A percentile compares a stretch with the other conserved stretches of the same genome.
These are phyloP conservation scores for Lentinula guzmanii DNA, from an alignment of 768 basidiomycete species.

Conservation along the genomic window DNA sequence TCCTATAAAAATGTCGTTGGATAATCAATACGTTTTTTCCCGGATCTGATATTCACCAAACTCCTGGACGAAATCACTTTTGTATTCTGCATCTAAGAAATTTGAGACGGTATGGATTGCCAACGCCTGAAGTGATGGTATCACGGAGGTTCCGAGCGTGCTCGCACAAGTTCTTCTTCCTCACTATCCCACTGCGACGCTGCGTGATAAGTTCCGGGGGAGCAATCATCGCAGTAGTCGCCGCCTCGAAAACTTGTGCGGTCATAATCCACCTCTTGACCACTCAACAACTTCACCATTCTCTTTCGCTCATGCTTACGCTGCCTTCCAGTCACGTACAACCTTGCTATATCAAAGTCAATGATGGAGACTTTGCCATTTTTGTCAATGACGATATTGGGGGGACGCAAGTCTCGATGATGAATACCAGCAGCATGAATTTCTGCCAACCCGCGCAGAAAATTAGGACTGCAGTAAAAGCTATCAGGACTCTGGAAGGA, in stretches of 20 bases:
- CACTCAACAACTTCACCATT: not conserved
- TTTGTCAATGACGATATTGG: not conserved
- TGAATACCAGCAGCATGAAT: constrained; percentile 4
- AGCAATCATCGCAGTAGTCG: not conserved
- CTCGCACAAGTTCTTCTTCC: not conserved
- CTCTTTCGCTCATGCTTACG: not conserved
- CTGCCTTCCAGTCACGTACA: not conserved
- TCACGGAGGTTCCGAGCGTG: not conserved
- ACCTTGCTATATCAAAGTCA: constrained; percentile 5
- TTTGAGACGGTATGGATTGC: too few relatives aligned
- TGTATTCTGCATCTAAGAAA: too few relatives aligned
- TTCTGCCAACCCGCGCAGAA: not conserved
- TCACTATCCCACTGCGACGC: not conserved
- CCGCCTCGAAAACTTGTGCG: not conserved
- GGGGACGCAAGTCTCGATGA: constrained; percentile 2
- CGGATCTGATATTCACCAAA: too few relatives aligned
- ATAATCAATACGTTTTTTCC: too few relatives aligned
- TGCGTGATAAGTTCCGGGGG: not conserved
- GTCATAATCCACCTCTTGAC: not conserved
- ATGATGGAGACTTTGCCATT: not conserved
- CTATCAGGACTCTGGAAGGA: not conserved
- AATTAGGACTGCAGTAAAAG: not conserved
- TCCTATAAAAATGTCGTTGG: too few relatives aligned
- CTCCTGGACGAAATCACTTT: too few relatives aligned
- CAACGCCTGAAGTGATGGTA: too few relatives aligned